Evolutionary conservation across 1,284 basidiomycete species (phyloP).

Genomic region (Inonotus hispidus): DNA sequence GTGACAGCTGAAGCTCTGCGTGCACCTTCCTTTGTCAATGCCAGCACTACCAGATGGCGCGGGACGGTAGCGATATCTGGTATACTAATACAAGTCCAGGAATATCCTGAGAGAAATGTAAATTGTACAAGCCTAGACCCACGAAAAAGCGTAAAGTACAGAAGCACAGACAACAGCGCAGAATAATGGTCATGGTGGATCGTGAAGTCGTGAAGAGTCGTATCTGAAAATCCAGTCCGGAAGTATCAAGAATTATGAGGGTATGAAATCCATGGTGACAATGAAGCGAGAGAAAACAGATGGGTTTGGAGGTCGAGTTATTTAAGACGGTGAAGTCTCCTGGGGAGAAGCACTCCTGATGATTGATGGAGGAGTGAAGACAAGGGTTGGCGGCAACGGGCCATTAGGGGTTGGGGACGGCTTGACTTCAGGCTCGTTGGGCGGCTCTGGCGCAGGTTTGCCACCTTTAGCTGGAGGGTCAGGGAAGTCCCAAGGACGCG

Average conservation of each 20-base stretch:
- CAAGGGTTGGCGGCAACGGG: not conserved
- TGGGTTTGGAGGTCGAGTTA: not conserved
- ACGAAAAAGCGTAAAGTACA: not conserved
- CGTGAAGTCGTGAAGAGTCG: constrained; percentile 1
- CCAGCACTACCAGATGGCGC: too few species aligned
- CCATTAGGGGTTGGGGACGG: not conserved
- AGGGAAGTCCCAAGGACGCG: constrained; percentile 19
- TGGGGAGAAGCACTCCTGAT: not conserved
- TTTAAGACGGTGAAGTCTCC: not conserved
- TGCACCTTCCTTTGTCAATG: too few species aligned
- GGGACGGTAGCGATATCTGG: too few species aligned
- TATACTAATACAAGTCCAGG: not conserved
- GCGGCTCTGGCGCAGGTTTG: not conserved
- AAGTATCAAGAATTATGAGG: too few species aligned
- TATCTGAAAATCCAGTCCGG: not conserved
- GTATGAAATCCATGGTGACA: not conserved
- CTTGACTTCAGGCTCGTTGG: not conserved
- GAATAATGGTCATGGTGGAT: not conserved
- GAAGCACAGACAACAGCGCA: not conserved
- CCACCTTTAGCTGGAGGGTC: not conserved
- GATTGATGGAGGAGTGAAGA: constrained; percentile 13
- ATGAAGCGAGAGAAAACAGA: not conserved
- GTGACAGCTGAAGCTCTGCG: too few species aligned
- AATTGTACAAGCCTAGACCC: not conserved
- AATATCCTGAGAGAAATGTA: not conserved